Evolutionary conservation across 2,329 filamentous ascomycete species (phyloP).

Genomic region (Ceratocystis colombiana): DNA sequence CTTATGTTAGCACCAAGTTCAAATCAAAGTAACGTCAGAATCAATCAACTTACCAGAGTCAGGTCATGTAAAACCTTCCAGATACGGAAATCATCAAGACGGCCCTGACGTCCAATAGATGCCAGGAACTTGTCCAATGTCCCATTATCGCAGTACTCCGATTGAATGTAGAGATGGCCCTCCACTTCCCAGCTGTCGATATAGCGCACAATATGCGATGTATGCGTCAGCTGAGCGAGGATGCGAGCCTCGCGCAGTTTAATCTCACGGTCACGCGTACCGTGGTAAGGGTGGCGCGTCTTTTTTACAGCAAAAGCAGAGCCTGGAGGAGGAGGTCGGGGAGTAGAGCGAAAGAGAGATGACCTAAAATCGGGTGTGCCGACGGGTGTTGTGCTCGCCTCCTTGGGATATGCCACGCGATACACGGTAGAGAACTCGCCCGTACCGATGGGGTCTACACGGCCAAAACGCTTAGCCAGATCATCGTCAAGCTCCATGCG

Average conservation of each 20-base stretch:
- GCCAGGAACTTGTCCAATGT: conserved; percentile 77
- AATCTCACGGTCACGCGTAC: conserved; percentile 66
- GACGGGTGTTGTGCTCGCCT: conserved; percentile 24
- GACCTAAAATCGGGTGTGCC: conserved; percentile 27
- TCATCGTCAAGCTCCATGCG: conserved; percentile 59
- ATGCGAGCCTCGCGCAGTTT: conserved; percentile 78
- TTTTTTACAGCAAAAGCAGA: conserved; percentile 90
- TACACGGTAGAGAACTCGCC: conserved; percentile 94
- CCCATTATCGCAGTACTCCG: conserved; percentile 91
- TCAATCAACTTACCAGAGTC: conserved; percentile 54
- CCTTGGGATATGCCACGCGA: conserved; percentile 48
- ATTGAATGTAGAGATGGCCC: conserved; percentile 87
- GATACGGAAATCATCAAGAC: conserved; percentile 92
- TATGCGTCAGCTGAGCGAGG: conserved; percentile 63
- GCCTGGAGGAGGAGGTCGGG: conserved; percentile 44
- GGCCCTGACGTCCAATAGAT: conserved; percentile 70
- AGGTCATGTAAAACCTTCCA: conserved; percentile 95
- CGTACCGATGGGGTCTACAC: conserved; percentile 67
- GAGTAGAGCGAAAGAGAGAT: conserved; percentile 40
- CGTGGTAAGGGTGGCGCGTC: conserved; percentile 67
- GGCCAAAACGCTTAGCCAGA: conserved; percentile 65
- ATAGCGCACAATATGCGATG: conserved; percentile 77
- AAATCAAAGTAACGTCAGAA: background rate
- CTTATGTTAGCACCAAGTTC: no score
- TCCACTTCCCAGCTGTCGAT: conserved; percentile 81